Conservation (phyloP, 2,329 filamentous ascomycete genomes). For the Pestalotiopsis sp. region DNA sequence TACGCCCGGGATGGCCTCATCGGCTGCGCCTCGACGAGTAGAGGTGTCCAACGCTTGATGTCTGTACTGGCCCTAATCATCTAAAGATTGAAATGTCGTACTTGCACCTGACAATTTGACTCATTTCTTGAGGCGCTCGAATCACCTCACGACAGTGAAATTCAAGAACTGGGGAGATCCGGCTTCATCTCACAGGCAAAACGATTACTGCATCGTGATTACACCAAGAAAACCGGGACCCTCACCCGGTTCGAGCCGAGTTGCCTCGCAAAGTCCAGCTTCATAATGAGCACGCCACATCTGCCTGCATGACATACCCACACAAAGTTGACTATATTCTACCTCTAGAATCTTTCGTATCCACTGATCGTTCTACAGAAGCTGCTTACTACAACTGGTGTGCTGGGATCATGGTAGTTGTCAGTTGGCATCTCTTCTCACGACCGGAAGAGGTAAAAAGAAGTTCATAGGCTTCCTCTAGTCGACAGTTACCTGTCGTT, state of each 20-base stretch:
- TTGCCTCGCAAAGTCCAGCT: not conserved
- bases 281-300: not conserved
- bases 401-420: not conserved
- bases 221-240: not conserved
- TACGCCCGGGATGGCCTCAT: no score
- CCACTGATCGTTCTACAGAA: not conserved
- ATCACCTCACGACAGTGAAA: not conserved
- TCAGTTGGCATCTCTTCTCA: not conserved
- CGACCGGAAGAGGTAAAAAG: not conserved
- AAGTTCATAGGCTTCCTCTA: not conserved
- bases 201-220: not conserved
- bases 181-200: not conserved
- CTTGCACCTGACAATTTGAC: no score
- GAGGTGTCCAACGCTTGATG: no score
- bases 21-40: no score
- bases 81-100: no score
- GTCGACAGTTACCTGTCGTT: not conserved
- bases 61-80: no score
- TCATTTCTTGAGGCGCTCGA: not conserved
- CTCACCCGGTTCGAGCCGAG: not conserved
- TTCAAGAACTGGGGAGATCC: not conserved
- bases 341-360: not conserved
- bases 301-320: not conserved
- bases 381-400: not conserved
- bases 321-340: not conserved